Evolutionary conservation across 345 rosid species (phyloP), one percentile per base, ranked within the genome.

Genomic region (Eucalyptus tenuipes): DNA sequence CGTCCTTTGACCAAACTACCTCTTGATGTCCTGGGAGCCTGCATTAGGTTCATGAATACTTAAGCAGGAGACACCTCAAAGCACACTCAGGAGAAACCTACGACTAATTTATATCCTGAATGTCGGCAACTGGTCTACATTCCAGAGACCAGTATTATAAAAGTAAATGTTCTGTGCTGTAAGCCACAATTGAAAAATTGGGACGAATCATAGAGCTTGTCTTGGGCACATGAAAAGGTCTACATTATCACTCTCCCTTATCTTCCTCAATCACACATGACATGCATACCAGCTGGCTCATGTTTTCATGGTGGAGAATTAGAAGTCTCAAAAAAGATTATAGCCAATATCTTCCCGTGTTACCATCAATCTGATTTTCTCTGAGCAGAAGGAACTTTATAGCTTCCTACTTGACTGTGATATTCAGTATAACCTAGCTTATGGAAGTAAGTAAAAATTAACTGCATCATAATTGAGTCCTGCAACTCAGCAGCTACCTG

Each of bases 1-100:
- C 99, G 99, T 49, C 99, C 99, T 92, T 97, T 98, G 88, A 96
- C 96, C 90, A 98, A 91, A 93, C 99, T 96, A 90, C 96, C 98
- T 88, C 99, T 94, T 85, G 99, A 97, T 85, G 94, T 95, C 91
- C 99, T 95, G 87, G 99, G 99, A 86, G 98, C 99, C 99, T 98
- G 95, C 90, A 92, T 89, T 86, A 86, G 79, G 87, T 92, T 85
- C 68, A 66, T 57, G 88, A 89, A 87, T 37, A 29, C 31, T 85
- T 48, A 49, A 49, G 82, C 84, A 20, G 47, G 27, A 75, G 47
- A 75, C 47, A 75, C 84, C 14, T 75, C 84, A 75, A 75, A 75
- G 84, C 47, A 40, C 84, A 40, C 84, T 75, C 24, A 40, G 12
- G 27, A 20, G 84, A 40, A 40, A 24, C 84, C 24, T 13, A 40